Evolutionary conservation across 768 basidiomycete species (phyloP).

Genomic region (Mycena belliarum): DNA sequence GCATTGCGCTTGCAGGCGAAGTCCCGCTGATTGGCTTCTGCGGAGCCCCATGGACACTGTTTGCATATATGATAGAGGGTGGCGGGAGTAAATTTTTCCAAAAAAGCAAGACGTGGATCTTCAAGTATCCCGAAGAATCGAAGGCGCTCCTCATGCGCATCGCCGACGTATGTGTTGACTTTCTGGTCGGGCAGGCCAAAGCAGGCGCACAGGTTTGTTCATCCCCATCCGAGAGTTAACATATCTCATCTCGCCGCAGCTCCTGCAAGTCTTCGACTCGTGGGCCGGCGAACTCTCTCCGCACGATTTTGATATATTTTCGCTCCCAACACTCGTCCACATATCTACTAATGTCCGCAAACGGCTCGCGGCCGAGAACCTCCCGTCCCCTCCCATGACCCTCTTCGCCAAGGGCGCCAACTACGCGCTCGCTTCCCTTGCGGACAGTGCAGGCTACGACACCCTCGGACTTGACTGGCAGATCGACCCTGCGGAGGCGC

Average conservation of each 20-base stretch:
- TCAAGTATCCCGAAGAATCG: constrained; percentile 84
- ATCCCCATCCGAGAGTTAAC: not conserved
- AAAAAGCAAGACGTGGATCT: constrained; percentile 93
- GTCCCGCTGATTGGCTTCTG: constrained; percentile 97
- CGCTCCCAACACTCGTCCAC: constrained; percentile 73
- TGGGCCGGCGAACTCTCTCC: constrained; percentile 93
- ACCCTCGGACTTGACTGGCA: constrained; percentile 92
- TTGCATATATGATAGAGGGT: constrained; percentile 98
- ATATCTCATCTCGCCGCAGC: constrained; percentile 46
- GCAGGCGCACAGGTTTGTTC: constrained; percentile 88
- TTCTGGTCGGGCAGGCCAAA: constrained; percentile 87
- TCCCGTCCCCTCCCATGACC: constrained; percentile 76
- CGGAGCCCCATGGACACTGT: constrained; percentile 97
- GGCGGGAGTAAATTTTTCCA: constrained; percentile 89
- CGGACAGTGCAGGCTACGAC: constrained; percentile 75
- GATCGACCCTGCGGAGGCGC: constrained; percentile 74
- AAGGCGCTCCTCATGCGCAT: constrained; percentile 75
- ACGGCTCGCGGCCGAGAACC: constrained; percentile 51
- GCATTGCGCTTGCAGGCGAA: constrained; percentile 77
- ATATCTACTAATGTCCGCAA: constrained; percentile 71
- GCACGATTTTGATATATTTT: constrained; percentile 81
- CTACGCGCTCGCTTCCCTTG: constrained; percentile 59
- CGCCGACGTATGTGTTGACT: constrained; percentile 88
- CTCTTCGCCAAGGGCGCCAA: constrained; percentile 96
- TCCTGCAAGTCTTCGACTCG: constrained; percentile 97